Base-by-base conservation (phyloP, 192 early-diverging fungal genomes). In the Coemansia erecta region DNA sequence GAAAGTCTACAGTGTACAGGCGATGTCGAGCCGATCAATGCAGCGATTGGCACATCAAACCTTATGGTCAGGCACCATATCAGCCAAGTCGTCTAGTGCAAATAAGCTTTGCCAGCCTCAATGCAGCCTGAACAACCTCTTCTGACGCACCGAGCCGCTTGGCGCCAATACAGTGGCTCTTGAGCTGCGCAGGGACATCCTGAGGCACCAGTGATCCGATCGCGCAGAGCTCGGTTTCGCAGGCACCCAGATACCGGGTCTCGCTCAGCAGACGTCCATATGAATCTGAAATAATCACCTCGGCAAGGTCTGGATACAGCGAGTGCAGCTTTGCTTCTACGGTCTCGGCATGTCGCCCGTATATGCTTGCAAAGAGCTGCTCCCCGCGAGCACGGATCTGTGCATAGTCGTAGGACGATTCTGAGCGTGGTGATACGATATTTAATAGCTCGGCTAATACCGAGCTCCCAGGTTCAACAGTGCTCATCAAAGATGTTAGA, bases 131-230 rank as follows among this genome's bases (percentile, higher is more conserved):
- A 11, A 74, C 53, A 63, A 64, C 60, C 3, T 63, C 58, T 17
- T 74, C 66, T 3, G 64, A 60, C 4, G 72, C 72, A 9, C 72
- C 72, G 9, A 74, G 53, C 11, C 62, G 54, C 9, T 26, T 46
- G 5, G 72, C 72, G n/a, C 72, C 72, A 33, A 68, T 44, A 41
- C 61, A 68, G n/a, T 74, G 72, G 61, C 66, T 74, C 42, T 74
- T 74, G 24, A 74, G 72, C 44, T 74, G 72, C n/a, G 54, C 40
- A 2, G 72, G 66, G 15, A 68, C 72, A 21, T 74, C 45, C 47
- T 61, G 61, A 3, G 72, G 72, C 10, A 74, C 65, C 33, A 74
- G 66, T 18, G 65, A 54, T 0, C 61, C 72, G 0, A 74, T 58
- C 11, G 62, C 66, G 15, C 72, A 74, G 3, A 74, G 41, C 33